Base-by-base conservation (phyloP, 306 rosid species). In the Castanea mollissima region DNA sequence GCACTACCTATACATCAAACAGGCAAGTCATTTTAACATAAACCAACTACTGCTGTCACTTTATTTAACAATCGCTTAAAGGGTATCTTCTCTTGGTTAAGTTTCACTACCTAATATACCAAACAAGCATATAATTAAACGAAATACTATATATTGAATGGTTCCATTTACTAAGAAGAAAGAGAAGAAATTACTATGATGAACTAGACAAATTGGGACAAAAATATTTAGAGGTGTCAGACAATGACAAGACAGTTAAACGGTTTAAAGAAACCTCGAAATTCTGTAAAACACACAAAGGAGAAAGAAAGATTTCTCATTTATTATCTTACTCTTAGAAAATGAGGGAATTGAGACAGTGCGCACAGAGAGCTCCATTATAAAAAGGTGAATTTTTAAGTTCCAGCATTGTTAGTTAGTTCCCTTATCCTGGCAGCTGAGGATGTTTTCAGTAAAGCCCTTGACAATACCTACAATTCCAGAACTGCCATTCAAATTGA, bases 321-420 rank as follows among this genome's bases (percentile, higher is more conserved):
- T 49, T 49, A 49, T 49, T 6, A 74, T 55, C 91, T 87, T 81
- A 89, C 95, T 67, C 29, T 81, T 85, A 41, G 92, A 51, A 81
- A 85, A 80, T 76, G 78, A 67, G 70, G 82, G 68, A 77, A 83
- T 78, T 71, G 88, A 74, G 32, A 79, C 46, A 35, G 79, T 83
- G 60, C 64, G 84, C 80, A 85, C 27, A 32, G 87, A 75, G 57
- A 82, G 81, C 84, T 89, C 91, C 98, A 93, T 92, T 79, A 16
- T 34, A 68, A 68, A 29, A 76, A 49, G 56, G 69, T 12, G 25
- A 71, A 31, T 25, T 79, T 23, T 19, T 29, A 21, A 25, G 25
- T 25, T 73, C 73, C 49, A 27, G 52, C 27, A 27, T 54, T 29
- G 23, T 25, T 35, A 1, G 49, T 63, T 55, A 2, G 29, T 56